Percentiles rank a stretch among this genome's conserved stretches.
phyloP scores from a whole-genome alignment of 2,329 filamentous ascomycete species.

The Cercospora berteroae region DNA sequence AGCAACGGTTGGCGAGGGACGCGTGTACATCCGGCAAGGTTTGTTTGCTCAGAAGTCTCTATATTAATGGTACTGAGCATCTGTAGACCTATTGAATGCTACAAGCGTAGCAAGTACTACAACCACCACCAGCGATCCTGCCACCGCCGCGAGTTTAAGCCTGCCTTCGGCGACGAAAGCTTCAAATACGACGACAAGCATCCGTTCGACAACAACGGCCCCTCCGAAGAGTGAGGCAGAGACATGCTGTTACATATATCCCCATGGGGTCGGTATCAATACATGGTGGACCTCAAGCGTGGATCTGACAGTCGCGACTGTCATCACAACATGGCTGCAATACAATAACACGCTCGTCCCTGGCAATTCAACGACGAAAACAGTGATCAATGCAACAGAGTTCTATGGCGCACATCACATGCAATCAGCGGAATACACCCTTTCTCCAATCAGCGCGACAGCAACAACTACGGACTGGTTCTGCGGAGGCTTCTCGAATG shows the following conservation, averaged over 20 bases:
- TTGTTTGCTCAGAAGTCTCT: background rate
- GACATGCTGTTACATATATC: constrained; percentile 16
- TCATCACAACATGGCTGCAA: constrained; percentile 17
- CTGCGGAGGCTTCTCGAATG: background rate
- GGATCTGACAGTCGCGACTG: constrained; percentile 11
- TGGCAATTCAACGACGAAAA: constrained; percentile 12
- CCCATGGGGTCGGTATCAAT: constrained; percentile 11
- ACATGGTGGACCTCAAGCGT: constrained; percentile 18
- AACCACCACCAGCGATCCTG: background rate
- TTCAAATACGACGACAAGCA: background rate
- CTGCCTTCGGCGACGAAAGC: background rate
- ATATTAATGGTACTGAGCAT: background rate
- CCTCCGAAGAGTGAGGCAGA: background rate
- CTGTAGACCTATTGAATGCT: background rate
- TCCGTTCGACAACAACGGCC: background rate
- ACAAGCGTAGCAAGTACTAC: background rate
- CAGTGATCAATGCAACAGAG: constrained; percentile 6
- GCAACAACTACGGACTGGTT: constrained; percentile 2
- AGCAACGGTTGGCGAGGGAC: background rate
- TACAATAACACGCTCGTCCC: constrained; percentile 15
- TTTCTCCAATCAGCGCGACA: background rate
- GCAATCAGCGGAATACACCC: background rate
- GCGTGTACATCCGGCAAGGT: constrained; percentile 8
- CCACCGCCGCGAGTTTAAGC: background rate
- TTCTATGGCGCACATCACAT: constrained; percentile 4